Base-by-base conservation (phyloP, 2,329 filamentous ascomycete genomes). In the Calonectria montana region DNA sequence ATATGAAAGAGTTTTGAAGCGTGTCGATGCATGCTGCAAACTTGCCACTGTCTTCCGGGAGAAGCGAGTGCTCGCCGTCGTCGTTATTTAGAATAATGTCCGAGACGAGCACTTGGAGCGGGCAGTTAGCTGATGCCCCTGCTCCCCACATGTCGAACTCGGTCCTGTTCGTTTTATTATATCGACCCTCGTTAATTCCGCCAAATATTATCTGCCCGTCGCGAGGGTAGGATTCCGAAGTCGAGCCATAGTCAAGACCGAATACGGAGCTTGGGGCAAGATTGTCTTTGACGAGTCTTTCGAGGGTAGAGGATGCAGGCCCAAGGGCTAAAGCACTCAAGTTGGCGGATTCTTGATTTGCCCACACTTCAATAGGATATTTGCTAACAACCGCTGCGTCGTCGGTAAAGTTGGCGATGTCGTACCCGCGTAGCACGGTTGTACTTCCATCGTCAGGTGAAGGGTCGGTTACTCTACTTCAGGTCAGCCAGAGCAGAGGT, bases 111-210 rank as follows among this genome's bases (percentile, higher is more conserved):
- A 70, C 55, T 53, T 70, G 68, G 23, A 70, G 53, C 3, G 68
- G 62, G 63, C 68, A 70, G 31, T 70, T 70, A n/a, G 57, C 68
- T 2, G 62, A 48, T 23, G 43, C 47, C 5, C 62, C 68, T n/a
- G 68, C 68, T 16, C 62, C 68, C 68, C 68, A 70, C 68, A 70
- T 70, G 53, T 62, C 53, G n/a, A 70, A 70, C 61, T 70, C 68
- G 4, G 41, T 61, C 35, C 47, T 66, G 21, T 62, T 62, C 7
- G 55, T 37, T 41, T 62, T 41, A 18, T 66, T 61, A 45, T 66
- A 70, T 31, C 68, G 68, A 5, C 41, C 68, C 18, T 70, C 62
- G 27, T 70, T 70, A 25, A 62, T 39, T 27, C 68, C 68, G 6
- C 68, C 68, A 27, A 70, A 43, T 12, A 70, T 47, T 55, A 70